Percentiles rank a stretch among this genome's conserved stretches.
These are phyloP conservation scores for Elsinoe ampelina DNA, from an alignment of 2,329 filamentous ascomycete species.

Conservation along the genomic window DNA sequence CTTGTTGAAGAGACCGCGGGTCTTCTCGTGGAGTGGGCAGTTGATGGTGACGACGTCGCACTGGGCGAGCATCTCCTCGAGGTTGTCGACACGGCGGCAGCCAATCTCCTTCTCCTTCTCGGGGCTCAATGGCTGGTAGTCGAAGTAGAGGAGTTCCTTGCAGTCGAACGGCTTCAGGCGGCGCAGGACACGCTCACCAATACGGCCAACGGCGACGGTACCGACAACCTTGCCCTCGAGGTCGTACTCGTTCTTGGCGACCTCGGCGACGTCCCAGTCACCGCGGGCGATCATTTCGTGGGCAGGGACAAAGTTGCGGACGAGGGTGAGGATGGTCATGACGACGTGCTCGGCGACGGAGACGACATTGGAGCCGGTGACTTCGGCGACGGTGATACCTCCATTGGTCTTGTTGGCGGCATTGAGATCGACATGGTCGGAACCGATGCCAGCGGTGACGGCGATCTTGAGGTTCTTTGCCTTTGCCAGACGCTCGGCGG, in stretches of 20 bases:
- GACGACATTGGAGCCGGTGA: slow-evolving; percentile 96
- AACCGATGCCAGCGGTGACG: slow-evolving; percentile 94
- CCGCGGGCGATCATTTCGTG: slow-evolving; percentile 86
- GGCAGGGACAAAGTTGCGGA: slow-evolving; percentile 97
- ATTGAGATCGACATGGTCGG: slow-evolving; percentile 94
- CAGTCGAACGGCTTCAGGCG: slow-evolving; percentile 96
- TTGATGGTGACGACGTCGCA: slow-evolving; percentile 99
- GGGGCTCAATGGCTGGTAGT: slow-evolving; percentile 86
- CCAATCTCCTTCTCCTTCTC: slow-evolving; percentile 94
- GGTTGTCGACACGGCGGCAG: slow-evolving; percentile 73
- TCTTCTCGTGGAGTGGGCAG: slow-evolving; percentile 98
- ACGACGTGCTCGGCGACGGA: slow-evolving; percentile 98
- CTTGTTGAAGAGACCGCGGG: slow-evolving; percentile 94
- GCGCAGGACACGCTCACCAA: slow-evolving; percentile 94
- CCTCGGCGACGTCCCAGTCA: slow-evolving; percentile 91
- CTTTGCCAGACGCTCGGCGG: slow-evolving; percentile 88
- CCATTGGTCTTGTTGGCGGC: slow-evolving; percentile 98
- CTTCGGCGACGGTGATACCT: slow-evolving; percentile 92
- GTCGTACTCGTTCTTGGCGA: slow-evolving; percentile 97
- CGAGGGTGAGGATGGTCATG: slow-evolving; percentile 94
- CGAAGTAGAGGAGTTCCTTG: slow-evolving; percentile 98
- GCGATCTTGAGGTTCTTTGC: slow-evolving; percentile 99
- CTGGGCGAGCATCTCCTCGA: slow-evolving; percentile 90
- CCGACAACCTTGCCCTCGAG: slow-evolving; percentile 96
- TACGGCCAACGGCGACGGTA: slow-evolving; percentile 93